These are phyloP conservation scores for Shiraia sp. DNA, from an alignment of 2,329 filamentous ascomycete species.

Conservation along the genomic window DNA sequence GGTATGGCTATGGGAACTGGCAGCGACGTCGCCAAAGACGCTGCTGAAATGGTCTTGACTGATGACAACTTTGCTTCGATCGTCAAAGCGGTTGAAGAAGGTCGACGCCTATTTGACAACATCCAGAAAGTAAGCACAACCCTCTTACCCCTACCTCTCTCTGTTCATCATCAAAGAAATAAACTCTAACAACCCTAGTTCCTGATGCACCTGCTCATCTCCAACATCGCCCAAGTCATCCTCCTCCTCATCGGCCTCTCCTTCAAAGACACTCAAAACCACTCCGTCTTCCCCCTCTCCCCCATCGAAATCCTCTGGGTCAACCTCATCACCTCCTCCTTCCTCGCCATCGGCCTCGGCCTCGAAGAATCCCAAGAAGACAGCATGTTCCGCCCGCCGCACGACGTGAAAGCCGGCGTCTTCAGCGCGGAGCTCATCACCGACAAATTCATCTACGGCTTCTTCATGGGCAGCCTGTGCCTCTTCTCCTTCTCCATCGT, in stretches of 20 bases:
- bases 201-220: slow-evolving; percentile 54
- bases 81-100: slow-evolving; percentile 47
- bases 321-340: slow-evolving; percentile 53
- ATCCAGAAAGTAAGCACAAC: slow-evolving; percentile 41
- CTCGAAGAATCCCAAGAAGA: slow-evolving; percentile 52
- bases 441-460: slow-evolving; percentile 55
- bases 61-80: slow-evolving; percentile 50
- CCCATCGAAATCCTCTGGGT: slow-evolving; percentile 55
- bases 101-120: slow-evolving; percentile 47
- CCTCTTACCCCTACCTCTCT: not conserved
- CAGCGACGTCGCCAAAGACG: slow-evolving; percentile 47
- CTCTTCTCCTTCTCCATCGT: slow-evolving; percentile 51
- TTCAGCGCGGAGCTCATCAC: slow-evolving; percentile 52
- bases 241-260: slow-evolving; percentile 52
- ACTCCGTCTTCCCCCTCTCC: slow-evolving; percentile 52
- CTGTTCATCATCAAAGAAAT: slow-evolving; percentile 2
- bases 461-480: slow-evolving; percentile 51
- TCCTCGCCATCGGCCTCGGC: slow-evolving; percentile 53
- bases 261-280: slow-evolving; percentile 49
- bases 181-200: slow-evolving; percentile 28
- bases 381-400: slow-evolving; percentile 52
- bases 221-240: slow-evolving; percentile 54
- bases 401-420: slow-evolving; percentile 48
- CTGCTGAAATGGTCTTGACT: slow-evolving; percentile 47
- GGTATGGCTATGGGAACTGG: slow-evolving; percentile 49